These are phyloP conservation scores for Syzygium syzygioides DNA, from an alignment of 441 rosid genomes.

Conservation along the genomic window DNA sequence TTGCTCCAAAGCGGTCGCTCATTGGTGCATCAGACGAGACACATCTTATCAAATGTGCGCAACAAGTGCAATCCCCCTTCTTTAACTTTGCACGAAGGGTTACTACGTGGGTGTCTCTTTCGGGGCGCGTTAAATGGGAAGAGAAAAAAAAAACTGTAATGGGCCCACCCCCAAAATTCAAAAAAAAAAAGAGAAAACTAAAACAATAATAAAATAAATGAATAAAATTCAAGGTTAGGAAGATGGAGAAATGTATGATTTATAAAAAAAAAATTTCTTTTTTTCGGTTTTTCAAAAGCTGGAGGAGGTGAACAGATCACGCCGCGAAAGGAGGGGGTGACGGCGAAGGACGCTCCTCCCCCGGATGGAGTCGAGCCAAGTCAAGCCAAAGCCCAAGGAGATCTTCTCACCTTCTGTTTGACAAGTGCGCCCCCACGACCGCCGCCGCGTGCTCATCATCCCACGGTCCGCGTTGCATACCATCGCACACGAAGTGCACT, in stretches of 20 bases:
- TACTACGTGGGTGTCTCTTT: not conserved
- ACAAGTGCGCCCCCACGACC: not conserved
- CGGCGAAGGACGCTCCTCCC: too few relatives aligned
- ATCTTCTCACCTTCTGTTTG: not conserved
- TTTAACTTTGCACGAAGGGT: not conserved
- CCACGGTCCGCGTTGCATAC: not conserved
- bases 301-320: not conserved
- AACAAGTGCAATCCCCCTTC: not conserved
- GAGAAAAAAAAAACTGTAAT: not conserved
- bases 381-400: not conserved
- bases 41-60: not conserved
- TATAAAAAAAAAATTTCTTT: too few relatives aligned
- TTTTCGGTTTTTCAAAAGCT: not conserved
- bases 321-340: not conserved
- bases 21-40: not conserved
- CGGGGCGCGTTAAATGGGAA: too few relatives aligned
- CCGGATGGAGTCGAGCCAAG: too few relatives aligned
- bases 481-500: not conserved
- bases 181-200: not conserved
- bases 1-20: not conserved
- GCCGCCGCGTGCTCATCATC: accelerated
- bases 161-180: not conserved
- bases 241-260: not conserved
- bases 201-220: too few relatives aligned
- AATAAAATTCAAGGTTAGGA: not conserved